These are phyloP conservation scores for Botrytis pseudocinerea DNA, from an alignment of 2,329 filamentous ascomycete genomes.

Conservation along the genomic window DNA sequence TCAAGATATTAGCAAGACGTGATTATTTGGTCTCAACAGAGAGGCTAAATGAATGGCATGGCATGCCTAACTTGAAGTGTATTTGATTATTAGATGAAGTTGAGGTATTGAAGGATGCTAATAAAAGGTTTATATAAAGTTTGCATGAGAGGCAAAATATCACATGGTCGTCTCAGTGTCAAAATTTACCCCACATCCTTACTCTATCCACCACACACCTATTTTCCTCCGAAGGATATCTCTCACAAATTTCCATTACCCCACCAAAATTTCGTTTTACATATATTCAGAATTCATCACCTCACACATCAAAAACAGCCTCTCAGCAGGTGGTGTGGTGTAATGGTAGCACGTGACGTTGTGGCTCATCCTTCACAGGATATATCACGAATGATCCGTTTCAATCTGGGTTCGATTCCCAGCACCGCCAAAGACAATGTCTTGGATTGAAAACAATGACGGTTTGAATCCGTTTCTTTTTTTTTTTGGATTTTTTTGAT, in stretches of 20 bases:
- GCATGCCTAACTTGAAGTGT: rapidly evolving
- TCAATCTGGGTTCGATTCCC: conserved; percentile 43
- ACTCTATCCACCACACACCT: background rate
- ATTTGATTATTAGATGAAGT: background rate
- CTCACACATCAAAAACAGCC: background rate
- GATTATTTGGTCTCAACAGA: rapidly evolving
- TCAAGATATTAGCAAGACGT: no score
- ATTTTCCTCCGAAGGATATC: background rate
- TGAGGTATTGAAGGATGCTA: background rate
- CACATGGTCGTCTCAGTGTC: background rate
- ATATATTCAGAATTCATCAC: rapidly evolving
- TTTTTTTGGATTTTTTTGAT: background rate
- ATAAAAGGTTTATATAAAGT: background rate
- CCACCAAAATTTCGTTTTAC: rapidly evolving
- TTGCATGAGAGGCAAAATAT: background rate
- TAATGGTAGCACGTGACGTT: conserved; percentile 42
- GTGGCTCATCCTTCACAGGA: conserved; percentile 33
- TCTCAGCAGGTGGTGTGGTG: conserved; percentile 28
- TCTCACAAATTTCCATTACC: background rate
- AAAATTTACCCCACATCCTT: background rate
- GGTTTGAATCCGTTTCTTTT: conserved; percentile 24
- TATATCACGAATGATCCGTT: conserved; percentile 35
- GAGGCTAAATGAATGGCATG: rapidly evolving
- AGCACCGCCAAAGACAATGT: conserved; percentile 37
- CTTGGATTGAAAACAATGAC: conserved; percentile 34